Conservation (phyloP, 257 asterid species). For the Forsythia viridissima region DNA sequence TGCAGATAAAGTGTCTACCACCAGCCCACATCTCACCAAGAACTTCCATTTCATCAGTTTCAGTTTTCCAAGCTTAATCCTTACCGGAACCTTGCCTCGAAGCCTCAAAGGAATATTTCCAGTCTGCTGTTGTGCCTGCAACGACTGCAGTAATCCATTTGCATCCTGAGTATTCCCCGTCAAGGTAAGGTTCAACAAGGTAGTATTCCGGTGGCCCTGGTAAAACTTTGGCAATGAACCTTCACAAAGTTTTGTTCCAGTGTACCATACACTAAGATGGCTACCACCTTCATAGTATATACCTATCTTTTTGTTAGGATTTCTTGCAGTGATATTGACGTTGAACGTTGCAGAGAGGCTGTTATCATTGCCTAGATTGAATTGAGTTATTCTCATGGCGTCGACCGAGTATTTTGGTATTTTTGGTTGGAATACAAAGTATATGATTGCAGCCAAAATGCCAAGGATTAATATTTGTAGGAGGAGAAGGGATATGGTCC, state of each 20-base stretch:
- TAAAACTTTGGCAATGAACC: constrained; percentile 85
- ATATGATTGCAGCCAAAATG: constrained; percentile 58
- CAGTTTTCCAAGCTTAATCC: constrained; percentile 70
- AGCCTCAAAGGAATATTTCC: constrained; percentile 62
- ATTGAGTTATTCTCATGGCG: constrained; percentile 60
- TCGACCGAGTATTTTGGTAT: constrained; percentile 75
- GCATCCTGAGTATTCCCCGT: constrained; percentile 72
- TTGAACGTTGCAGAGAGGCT: constrained; percentile 62
- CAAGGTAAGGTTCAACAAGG: constrained; percentile 51
- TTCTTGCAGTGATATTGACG: constrained; percentile 71
- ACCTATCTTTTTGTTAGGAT: constrained; percentile 86
- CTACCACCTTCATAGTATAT: constrained; percentile 80
- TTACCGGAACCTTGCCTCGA: constrained; percentile 77
- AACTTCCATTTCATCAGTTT: constrained; percentile 86
- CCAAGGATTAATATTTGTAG: constrained; percentile 46
- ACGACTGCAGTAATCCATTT: constrained; percentile 50
- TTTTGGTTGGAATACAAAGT: constrained; percentile 73
- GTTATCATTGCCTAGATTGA: constrained; percentile 52
- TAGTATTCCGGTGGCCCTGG: constrained; percentile 94
- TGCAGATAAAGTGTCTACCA: constrained; percentile 55
- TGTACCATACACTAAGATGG: constrained; percentile 63
- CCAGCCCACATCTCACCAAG: constrained; percentile 73
- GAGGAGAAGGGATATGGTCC: constrained; percentile 53
- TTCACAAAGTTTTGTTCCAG: constrained; percentile 61
- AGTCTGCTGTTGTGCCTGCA: constrained; percentile 64